Evolutionary conservation across 2,329 filamentous ascomycete genomes (phyloP), one percentile per base, ranked within the genome.

Genomic region (Phialocephala subalpina): DNA sequence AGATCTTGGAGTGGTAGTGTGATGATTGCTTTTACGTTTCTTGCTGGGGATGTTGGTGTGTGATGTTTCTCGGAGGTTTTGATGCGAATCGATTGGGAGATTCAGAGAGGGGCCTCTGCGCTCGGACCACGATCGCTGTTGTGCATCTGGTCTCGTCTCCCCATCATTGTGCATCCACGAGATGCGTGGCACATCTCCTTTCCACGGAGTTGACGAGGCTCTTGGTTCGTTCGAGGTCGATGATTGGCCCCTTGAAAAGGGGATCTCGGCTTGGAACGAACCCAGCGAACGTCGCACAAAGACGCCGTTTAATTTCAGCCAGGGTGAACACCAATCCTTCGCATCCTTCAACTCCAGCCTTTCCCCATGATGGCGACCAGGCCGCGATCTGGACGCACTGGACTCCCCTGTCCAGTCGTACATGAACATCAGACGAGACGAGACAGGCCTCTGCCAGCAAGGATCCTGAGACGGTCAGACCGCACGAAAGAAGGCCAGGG

Each of bases 71-170:
- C 49, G 49, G 49, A 22, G 12, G 27, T 29, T 53, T 53, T 53
- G 49, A 53, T 53, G 45, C 20, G 45, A 22, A 22, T 49, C n/a
- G 6, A 20, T 7, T 49, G 18, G 8, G 22, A 18, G 49, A 12
- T n/a, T n/a, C n/a, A n/a, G n/a, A 53, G 7, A 14, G 27, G 49
- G 25, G 12, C 3, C 3, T 18, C 25, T 4, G 25, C 49, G 49
- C 49, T 53, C 49, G 49, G 49, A 53, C 49, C 27, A 53, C 27
- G 49, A 53, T 53, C 49, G 49, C 49, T 53, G 49, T 53, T 33
- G 49, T 29, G 49, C 49, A 53, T 53, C 45, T 22, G n/a, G n/a
- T 49, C 22, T 22, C 11, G 45, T 49, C 12, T 49, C 18, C 45
- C 20, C 22, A 27, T 29, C 47, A 3, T 52, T 14, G 20, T 52